phyloP scores from a whole-genome alignment of 2,329 filamentous ascomycete genomes.

The Pestalotiopsis sp. region DNA sequence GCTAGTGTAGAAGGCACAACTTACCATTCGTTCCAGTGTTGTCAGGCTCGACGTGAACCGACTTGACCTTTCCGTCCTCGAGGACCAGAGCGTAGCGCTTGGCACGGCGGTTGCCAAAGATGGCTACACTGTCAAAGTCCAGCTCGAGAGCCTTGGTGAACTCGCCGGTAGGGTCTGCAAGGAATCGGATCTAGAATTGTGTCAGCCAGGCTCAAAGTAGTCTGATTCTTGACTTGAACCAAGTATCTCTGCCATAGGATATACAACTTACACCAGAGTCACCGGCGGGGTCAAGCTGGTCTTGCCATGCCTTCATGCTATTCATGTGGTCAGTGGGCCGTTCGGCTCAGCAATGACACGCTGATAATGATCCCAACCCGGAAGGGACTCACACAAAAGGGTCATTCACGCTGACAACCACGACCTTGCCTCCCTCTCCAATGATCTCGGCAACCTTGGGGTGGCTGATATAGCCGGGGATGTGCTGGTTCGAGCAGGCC shows the following conservation, averaged over 20 bases:
- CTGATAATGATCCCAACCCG: background rate
- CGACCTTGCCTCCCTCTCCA: slow-evolving; percentile 74
- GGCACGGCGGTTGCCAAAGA: slow-evolving; percentile 78
- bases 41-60: slow-evolving; percentile 83
- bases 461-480: slow-evolving; percentile 86
- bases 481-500: slow-evolving; percentile 65
- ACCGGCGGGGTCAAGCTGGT: slow-evolving; percentile 73
- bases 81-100: slow-evolving; percentile 88
- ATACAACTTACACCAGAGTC: slow-evolving; percentile 66
- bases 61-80: slow-evolving; percentile 83
- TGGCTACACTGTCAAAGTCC: slow-evolving; percentile 62
- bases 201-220: background rate
- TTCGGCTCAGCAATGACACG: background rate
- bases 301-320: slow-evolving; percentile 89
- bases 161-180: slow-evolving; percentile 76
- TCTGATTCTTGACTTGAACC: background rate
- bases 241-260: too few species aligned
- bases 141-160: slow-evolving; percentile 87
- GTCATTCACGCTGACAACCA: slow-evolving; percentile 92
- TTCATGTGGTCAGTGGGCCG: background rate
- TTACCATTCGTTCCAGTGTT: slow-evolving; percentile 80
- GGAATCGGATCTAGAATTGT: slow-evolving; percentile 73
- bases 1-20: slow-evolving; percentile 23
- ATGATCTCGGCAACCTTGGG: slow-evolving; percentile 63
- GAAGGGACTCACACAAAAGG: slow-evolving; percentile 76